These are phyloP conservation scores for Cyclocybe aegerita DNA, from an alignment of 768 basidiomycete species.

Conservation along the genomic window DNA sequence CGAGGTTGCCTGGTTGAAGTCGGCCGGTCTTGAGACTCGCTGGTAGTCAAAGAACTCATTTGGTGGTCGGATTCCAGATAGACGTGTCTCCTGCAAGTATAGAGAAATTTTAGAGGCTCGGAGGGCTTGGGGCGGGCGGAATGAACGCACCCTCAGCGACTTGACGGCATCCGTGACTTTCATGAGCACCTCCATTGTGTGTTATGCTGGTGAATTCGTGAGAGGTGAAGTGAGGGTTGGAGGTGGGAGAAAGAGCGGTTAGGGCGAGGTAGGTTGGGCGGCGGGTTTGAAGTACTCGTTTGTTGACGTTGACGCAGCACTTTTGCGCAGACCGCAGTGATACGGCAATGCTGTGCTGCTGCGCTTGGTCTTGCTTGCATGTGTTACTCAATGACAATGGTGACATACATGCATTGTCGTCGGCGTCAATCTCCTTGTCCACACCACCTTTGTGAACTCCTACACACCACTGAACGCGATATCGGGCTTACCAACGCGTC, in stretches of 20 bases:
- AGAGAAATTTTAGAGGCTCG: background rate
- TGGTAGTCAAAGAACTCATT: slow-evolving; percentile 83
- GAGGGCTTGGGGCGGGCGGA: background rate
- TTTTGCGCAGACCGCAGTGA: slow-evolving; percentile 11
- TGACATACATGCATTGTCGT: slow-evolving; percentile 5
- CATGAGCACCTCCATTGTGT: slow-evolving; percentile 62
- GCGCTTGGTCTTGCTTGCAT: slow-evolving; percentile 17
- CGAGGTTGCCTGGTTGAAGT: slow-evolving; percentile 76
- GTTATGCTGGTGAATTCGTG: slow-evolving; percentile 6
- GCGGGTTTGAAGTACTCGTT: slow-evolving; percentile 14
- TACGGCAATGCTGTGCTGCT: slow-evolving; percentile 15
- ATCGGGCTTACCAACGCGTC: background rate
- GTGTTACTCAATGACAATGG: slow-evolving; percentile 9
- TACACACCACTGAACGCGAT: slow-evolving; percentile 2
- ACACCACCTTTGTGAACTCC: slow-evolving; percentile 14
- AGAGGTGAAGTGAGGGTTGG: slow-evolving; percentile 10
- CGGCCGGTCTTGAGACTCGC: slow-evolving; percentile 80
- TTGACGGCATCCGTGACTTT: slow-evolving; percentile 70
- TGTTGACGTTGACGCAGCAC: slow-evolving; percentile 14
- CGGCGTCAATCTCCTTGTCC: slow-evolving; percentile 5
- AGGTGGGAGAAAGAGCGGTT: slow-evolving; percentile 12
- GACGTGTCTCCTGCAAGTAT: slow-evolving; percentile 68
- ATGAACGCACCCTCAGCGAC: slow-evolving; percentile 59
- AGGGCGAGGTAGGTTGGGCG: slow-evolving; percentile 10
- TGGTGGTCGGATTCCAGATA: slow-evolving; percentile 72